These are phyloP conservation scores for Saccharomycopsis capsularis DNA, from an alignment of 805 yeast genomes.

Conservation along the genomic window DNA sequence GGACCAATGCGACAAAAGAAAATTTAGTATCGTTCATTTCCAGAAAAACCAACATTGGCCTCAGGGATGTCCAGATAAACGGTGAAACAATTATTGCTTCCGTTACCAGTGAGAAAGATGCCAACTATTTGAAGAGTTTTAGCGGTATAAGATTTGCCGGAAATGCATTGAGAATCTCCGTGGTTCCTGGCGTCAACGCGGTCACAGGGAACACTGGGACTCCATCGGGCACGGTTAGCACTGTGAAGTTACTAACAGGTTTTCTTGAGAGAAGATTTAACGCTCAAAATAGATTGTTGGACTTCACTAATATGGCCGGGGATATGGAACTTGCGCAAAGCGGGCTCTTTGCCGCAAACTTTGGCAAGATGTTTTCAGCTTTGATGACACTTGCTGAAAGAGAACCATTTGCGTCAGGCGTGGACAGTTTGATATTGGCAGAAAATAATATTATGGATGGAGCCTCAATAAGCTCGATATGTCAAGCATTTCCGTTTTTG, in stretches of 20 bases:
- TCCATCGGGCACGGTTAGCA: slow-evolving; percentile 30
- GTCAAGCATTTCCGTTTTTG: slow-evolving; percentile 67
- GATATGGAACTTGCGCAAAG: slow-evolving; percentile 54
- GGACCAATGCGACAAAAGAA: slow-evolving; percentile 71
- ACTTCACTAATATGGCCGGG: slow-evolving; percentile 54
- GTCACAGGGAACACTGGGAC: slow-evolving; percentile 20
- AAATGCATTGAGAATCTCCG: slow-evolving; percentile 48
- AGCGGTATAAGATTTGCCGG: slow-evolving; percentile 83
- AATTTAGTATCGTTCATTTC: slow-evolving; percentile 65
- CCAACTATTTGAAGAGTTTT: slow-evolving; percentile 51
- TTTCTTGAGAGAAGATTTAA: slow-evolving; percentile 66
- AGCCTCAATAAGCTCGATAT: slow-evolving; percentile 34
- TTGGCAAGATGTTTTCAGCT: slow-evolving; percentile 84
- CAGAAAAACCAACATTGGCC: slow-evolving; percentile 53
- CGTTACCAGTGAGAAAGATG: slow-evolving; percentile 49
- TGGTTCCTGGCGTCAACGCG: slow-evolving; percentile 22
- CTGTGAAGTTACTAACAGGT: slow-evolving; percentile 55
- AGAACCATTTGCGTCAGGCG: slow-evolving; percentile 34
- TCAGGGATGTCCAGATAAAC: slow-evolving; percentile 48
- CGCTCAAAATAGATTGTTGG: slow-evolving; percentile 55
- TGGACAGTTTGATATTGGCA: slow-evolving; percentile 67
- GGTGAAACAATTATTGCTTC: slow-evolving; percentile 53
- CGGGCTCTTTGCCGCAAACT: slow-evolving; percentile 58
- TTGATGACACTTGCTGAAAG: slow-evolving; percentile 72
- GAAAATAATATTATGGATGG: slow-evolving; percentile 57